Base-by-base conservation (phyloP, 148 eudicot genomes). In the Gaultheria prostrata region DNA sequence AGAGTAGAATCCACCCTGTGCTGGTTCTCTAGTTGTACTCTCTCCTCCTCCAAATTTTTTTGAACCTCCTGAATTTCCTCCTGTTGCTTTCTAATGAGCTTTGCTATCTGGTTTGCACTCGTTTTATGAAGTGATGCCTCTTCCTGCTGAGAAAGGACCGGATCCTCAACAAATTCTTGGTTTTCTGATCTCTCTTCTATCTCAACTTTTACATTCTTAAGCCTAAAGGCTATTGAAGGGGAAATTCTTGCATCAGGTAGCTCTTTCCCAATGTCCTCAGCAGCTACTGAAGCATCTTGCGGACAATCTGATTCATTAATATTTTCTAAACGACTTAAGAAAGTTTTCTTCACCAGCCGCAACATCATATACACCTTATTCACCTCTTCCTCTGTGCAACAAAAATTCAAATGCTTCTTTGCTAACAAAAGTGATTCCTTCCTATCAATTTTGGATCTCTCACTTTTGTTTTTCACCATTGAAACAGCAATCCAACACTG, bases 401-500 rank as follows among this genome's bases (percentile, higher is more conserved):
- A 65, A 70, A 93, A 93, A 76, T 88, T 83, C 89, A 93, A 74
- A 76, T 76, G 84, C 24, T 91, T 80, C 82, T 87, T 89, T 70
- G 90, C 98, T 81, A 90, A 82, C 12, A 28, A 72, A 53, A 95
- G 88, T 0, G 94, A 91, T 45, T 85, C 84, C 82, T 82, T 86
- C 90, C 86, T 93, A 85, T 92, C 93, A 84, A 95, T 67, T 83
- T 91, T 89, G 20, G 84, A 71, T 48, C 72, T 67, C 0, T 67
- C 72, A 30, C 72, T 67, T 67, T 67, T 67, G 18, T 7, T 67
- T 67, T 86, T 88, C 82, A 89, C 78, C 77, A 89, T 86, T 69
- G 92, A 93, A 71, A 94, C 92, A 81, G 94, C 93, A 78, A 88
- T 81, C 98, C 95, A 95, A 85, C 97, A 95, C 95, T 94, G 88